Evolutionary conservation across 1,284 basidiomycete genomes (phyloP), one percentile per base, ranked within the genome.

Genomic region (Athelia sp.): DNA sequence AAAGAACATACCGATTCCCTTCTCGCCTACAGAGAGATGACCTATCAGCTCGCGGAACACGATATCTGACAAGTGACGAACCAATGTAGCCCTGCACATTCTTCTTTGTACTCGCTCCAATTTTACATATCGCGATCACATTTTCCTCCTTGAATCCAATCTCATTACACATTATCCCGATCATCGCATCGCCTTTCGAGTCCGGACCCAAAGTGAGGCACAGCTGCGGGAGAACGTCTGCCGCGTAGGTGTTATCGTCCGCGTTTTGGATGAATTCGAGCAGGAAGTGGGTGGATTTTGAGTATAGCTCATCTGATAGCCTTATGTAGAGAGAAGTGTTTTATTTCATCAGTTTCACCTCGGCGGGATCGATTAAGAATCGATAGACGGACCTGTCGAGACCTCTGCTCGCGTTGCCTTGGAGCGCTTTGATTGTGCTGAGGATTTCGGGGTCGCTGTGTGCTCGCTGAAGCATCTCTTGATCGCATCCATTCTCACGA

Each of bases 261-360:
- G 60, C 60, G 26, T 62, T 62, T 46, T 62, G 60, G 6, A 62
- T 51, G 17, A 61, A 52, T 34, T 62, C 60, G 11, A 61, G 48
- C 11, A 61, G n/a, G 46, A 61, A 62, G 43, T 62, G 60, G 2
- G 57, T 57, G 14, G 55, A 50, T 43, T 59, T 60, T 14, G 51
- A 54, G 47, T 62, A 62, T 19, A 61, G 44, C 22, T 61, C 56
- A 18, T 53, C 50, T 15, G 58, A 52, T 6, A 62, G 35, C 3
- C 60, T 62, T 21, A 40, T 8, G 36, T 29, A 29, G 15, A 6
- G 15, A 40, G 6, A 40, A 8, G 21, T 10, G 26, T n/a, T n/a
- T 29, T 13, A 40, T 4, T 9, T 17, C 32, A 40, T 40, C 36
- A 22, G 36, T 40, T 4, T 9, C 10, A 17, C 8, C 36, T 40